Percentiles rank a stretch among this genome's conserved stretches.
Evolutionary conservation across 75 land plant species (phyloP).

Genomic region (Pseudotsuga menziesii): DNA sequence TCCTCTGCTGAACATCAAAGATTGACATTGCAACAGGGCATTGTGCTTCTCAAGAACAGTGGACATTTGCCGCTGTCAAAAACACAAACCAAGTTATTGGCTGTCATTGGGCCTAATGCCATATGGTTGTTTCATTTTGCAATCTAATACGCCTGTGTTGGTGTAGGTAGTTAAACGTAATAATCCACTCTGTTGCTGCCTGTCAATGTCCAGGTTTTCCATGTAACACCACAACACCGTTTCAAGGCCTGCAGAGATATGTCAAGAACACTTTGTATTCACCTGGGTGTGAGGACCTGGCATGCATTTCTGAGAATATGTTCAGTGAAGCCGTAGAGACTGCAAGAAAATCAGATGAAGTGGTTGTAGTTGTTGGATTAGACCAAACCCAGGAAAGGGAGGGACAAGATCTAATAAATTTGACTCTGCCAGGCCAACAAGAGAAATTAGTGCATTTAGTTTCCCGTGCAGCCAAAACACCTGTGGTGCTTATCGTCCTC

Average conservation of each 20-base stretch:
- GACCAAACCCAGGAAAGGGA: slow-evolving; percentile 77
- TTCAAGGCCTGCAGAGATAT: slow-evolving; percentile 53
- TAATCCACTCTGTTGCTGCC: neutral
- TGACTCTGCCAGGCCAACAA: slow-evolving; percentile 78
- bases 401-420: slow-evolving; percentile 46
- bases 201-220: slow-evolving; percentile 55
- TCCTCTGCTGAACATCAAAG: slow-evolving; percentile 60
- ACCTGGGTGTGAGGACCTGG: slow-evolving; percentile 51
- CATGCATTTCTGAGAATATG: slow-evolving; percentile 34
- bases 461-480: slow-evolving; percentile 50
- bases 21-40: slow-evolving; percentile 78
- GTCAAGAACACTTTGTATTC: slow-evolving; percentile 25
- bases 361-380: slow-evolving; percentile 79
- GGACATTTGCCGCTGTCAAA: slow-evolving; percentile 56
- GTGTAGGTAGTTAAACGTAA: too few species aligned
- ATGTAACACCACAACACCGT: slow-evolving; percentile 53
- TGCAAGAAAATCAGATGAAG: slow-evolving; percentile 66
- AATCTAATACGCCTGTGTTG: too few species aligned
- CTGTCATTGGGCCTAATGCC: slow-evolving; percentile 90
- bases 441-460: slow-evolving; percentile 43
- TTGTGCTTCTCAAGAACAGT: slow-evolving; percentile 85
- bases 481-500: slow-evolving; percentile 70
- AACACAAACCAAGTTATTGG: slow-evolving; percentile 30
- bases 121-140: neutral
- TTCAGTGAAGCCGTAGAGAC: slow-evolving; percentile 39